These are phyloP conservation scores for Datura wrightii DNA, from an alignment of 257 asterid species.

Conservation along the genomic window DNA sequence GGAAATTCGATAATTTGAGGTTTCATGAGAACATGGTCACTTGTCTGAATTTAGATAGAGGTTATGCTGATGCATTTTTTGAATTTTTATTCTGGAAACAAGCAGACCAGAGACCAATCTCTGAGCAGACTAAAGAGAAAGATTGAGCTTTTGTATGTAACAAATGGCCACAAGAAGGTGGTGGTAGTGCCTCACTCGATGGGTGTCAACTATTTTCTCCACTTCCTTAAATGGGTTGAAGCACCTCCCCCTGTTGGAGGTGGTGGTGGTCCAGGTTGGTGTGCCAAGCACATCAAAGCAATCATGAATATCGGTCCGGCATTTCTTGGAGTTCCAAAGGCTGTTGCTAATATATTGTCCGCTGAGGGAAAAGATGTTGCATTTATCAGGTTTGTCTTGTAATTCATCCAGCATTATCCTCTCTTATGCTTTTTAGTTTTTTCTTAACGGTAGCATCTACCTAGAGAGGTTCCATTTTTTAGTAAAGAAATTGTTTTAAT, in stretches of 20 bases:
- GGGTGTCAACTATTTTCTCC: constrained; percentile 88
- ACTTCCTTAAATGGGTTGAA: constrained; percentile 94
- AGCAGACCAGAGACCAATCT: constrained; percentile 80
- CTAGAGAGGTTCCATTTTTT: not conserved
- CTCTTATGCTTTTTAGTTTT: not conserved
- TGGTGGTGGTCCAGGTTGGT: constrained; percentile 85
- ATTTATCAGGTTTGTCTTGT: constrained; percentile 63
- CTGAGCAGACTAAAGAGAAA: constrained; percentile 87
- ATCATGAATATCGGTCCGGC: constrained; percentile 80
- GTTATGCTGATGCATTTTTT: constrained; percentile 22
- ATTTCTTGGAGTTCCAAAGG: constrained; percentile 90
- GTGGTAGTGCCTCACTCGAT: constrained; percentile 97
- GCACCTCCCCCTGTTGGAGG: constrained; percentile 81
- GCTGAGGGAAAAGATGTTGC: constrained; percentile 91
- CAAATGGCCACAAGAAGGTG: constrained; percentile 74
- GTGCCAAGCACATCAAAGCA: constrained; percentile 83
- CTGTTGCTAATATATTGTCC: constrained; percentile 68
- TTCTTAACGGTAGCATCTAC: not conserved
- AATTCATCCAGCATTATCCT: not conserved
- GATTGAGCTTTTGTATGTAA: constrained; percentile 82
- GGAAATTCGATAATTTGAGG: not conserved
- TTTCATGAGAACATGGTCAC: not conserved
- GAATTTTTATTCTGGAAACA: constrained; percentile 24
- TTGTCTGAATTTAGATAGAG: not conserved
- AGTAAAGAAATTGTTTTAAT: not conserved